Percentiles rank a stretch among this genome's conserved stretches.
Evolutionary conservation across 768 basidiomycete genomes (phyloP).

Genomic region (Termitomyces sp.): DNA sequence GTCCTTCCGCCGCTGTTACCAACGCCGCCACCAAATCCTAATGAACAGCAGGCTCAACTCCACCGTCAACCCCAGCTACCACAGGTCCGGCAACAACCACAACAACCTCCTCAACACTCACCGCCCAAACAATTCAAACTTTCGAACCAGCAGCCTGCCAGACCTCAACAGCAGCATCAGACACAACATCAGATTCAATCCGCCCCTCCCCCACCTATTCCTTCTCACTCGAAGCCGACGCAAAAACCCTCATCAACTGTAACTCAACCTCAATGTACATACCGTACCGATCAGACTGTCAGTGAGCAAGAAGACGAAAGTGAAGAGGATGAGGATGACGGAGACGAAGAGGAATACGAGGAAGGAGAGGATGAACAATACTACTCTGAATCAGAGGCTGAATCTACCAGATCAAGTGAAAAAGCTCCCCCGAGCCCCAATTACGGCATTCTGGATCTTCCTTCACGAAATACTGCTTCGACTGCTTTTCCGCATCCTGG

Average conservation of each 20-base stretch:
- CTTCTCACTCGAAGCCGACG: conserved; percentile 12
- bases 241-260: neutral
- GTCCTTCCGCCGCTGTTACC: conserved; percentile 22
- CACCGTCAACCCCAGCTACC: conserved; percentile 1
- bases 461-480: conserved; percentile 13
- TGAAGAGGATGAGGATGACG: conserved; percentile 1
- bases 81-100: conserved; percentile 13
- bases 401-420: neutral
- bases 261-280: neutral
- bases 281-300: neutral
- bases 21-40: conserved; percentile 15
- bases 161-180: neutral
- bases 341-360: neutral
- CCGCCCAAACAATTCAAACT: neutral
- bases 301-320: neutral
- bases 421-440: conserved; percentile 26
- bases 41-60: conserved; percentile 10
- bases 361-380: conserved; percentile 14
- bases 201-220: conserved; percentile 13
- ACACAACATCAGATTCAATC: neutral
- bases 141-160: neutral
- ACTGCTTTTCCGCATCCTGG: conserved; percentile 1
- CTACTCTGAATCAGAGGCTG: conserved; percentile 12
- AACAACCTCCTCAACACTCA: conserved; percentile 7
- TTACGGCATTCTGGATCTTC: conserved; percentile 43